Base-by-base conservation (phyloP, 1,139 yeast genomes). In the Zhuliangozyma blackwelliae region DNA sequence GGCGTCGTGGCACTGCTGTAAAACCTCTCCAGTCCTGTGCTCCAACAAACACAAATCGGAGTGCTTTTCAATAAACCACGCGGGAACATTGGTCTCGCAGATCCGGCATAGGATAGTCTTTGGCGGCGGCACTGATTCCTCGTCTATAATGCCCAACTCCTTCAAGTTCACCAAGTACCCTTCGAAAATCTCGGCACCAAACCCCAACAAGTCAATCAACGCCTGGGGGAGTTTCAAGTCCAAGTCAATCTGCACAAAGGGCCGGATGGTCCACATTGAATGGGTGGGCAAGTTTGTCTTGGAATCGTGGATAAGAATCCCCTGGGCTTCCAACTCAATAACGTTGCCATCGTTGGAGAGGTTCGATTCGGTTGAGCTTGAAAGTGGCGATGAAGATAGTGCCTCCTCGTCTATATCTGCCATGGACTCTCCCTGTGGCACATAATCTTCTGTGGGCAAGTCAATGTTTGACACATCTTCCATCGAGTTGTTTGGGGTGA, bases 61-160 rank as follows among this genome's bases (percentile, higher is more conserved):
- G 59, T 94, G 99, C 36, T 82, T 76, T 51, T 90, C 98, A 35
- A 92, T 70, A 82, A 95, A 92, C 98, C 98, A 94, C 1, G 92
- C 88, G 1, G 96, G 97, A n/a, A 90, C 79, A 36, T 77, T 76
- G 23, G 81, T 79, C 52, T 94, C 99, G 59, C 99, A 94, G 16
- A 94, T 89, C 36, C 96, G 72, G 57, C 99, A 94, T 29, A 90
- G 65, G 31, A 88, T 86, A 32, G 80, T 70, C 28, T 82, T 82
- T 0, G 95, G 96, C 25, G 79, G 75, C 0, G 96, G 95, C 0
- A 85, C 77, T 21, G 74, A 69, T 12, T 65, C 71, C 46, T 81
- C 84, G 45, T 82, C 82, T 6, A 79, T 70, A 5, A 82, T 69
- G 19, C 78, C 83, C 35, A 73, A 57, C 30, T 79, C 82, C 27